These are phyloP conservation scores for Didymella arachidicola DNA, from an alignment of 2,329 filamentous ascomycete genomes.

Conservation along the genomic window DNA sequence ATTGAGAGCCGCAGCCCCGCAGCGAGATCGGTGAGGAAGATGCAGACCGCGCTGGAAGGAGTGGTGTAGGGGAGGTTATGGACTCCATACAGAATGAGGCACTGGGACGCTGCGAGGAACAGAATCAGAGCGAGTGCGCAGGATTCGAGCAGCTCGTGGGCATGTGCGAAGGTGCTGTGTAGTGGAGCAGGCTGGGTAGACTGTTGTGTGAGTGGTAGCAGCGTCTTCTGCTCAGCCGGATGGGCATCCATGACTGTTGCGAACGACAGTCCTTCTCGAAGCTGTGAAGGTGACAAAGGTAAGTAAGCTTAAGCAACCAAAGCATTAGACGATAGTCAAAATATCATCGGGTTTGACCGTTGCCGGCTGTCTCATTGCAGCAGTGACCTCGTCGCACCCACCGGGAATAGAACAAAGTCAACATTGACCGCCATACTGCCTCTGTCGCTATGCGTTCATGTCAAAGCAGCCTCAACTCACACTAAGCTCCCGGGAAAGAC, in stretches of 20 bases:
- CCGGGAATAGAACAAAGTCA: not conserved
- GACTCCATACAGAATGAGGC: conserved; percentile 28
- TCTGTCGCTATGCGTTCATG: not conserved
- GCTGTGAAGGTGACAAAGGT: too few species aligned
- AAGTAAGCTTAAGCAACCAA: not conserved
- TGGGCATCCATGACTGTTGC: conserved; percentile 3
- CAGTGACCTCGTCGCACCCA: not conserved
- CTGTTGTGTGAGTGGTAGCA: conserved; percentile 13
- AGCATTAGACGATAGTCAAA: not conserved
- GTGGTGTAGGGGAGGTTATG: conserved; percentile 7
- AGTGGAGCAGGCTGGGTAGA: not conserved
- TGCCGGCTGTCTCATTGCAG: conserved; percentile 12
- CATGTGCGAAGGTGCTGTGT: not conserved
- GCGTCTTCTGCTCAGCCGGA: conserved; percentile 8
- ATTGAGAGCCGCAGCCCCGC: conserved; percentile 31
- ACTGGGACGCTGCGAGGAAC: conserved; percentile 25
- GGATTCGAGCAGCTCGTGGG: conserved; percentile 8
- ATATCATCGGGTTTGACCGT: not conserved
- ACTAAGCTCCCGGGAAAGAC: too few species aligned
- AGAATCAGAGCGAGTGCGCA: conserved; percentile 14
- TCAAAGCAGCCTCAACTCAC: not conserved
- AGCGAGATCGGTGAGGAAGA: conserved; percentile 26
- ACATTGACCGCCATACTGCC: not conserved
- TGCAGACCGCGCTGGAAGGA: conserved; percentile 9
- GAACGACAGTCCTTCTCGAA: too few species aligned